A percentile compares a stretch with the other conserved stretches of the same genome.
These are phyloP conservation scores for Cadophora luteo-olivacea DNA, from an alignment of 2,329 filamentous ascomycete species.

Conservation along the genomic window DNA sequence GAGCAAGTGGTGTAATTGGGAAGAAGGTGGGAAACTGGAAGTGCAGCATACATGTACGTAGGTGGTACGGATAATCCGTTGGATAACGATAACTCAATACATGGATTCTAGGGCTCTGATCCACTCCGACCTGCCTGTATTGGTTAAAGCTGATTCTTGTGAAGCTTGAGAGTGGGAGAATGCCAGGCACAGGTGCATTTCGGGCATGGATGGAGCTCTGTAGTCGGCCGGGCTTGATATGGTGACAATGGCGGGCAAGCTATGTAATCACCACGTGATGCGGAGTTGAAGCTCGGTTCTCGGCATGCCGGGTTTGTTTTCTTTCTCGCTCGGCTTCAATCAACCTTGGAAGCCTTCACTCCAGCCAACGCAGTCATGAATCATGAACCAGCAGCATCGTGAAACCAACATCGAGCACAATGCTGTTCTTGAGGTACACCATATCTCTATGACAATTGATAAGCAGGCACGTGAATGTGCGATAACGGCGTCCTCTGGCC, in stretches of 20 bases:
- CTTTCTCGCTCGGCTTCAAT: neutral
- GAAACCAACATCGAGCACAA: neutral
- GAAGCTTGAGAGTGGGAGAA: conserved; percentile 23
- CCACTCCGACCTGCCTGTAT: conserved; percentile 26
- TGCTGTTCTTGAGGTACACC: neutral
- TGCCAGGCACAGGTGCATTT: neutral
- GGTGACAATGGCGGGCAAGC: neutral
- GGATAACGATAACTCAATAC: neutral
- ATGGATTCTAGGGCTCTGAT: conserved; percentile 7
- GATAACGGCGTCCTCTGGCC: conserved; percentile 18
- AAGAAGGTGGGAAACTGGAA: neutral
- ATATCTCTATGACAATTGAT: neutral
- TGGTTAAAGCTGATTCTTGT: conserved; percentile 18
- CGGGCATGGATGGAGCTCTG: conserved; percentile 5
- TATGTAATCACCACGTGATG: conserved; percentile 14
- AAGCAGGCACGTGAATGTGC: conserved; percentile 21
- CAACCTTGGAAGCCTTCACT: neutral
- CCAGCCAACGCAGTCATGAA: neutral
- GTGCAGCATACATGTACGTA: neutral
- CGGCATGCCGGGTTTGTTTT: neutral
- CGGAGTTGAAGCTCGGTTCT: neutral
- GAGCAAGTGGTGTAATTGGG: neutral
- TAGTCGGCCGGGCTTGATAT: conserved; percentile 6
- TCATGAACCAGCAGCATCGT: neutral
- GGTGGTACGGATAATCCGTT: conserved; percentile 2